Base-by-base conservation (phyloP, 352 stramenopile species). In the Pythium coloratum region DNA sequence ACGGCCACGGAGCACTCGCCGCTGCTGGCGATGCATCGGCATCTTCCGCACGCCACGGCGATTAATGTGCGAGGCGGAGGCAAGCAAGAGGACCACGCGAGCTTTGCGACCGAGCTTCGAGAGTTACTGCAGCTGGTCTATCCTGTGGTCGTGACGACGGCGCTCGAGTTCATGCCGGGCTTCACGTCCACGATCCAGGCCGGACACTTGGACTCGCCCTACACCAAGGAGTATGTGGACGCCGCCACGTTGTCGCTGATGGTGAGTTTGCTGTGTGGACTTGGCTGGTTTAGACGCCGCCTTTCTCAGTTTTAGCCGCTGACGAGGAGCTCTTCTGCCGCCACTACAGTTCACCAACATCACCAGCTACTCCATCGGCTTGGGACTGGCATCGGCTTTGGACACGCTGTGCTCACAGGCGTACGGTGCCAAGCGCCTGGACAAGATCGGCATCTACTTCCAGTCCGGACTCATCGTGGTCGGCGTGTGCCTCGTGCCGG, bases 351-450 rank as follows among this genome's bases (percentile, higher is more conserved):
- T 89, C 38, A 84, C 73, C 20, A 92, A 92, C 64, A 78, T 94
- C 10, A 77, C 83, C 7, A 78, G 76, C 8, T 77, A 89, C 54
- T 82, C 86, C 1, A 77, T 91, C 18, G 82, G 78, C 9, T 78
- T 91, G 54, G 82, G 83, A 20, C 67, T 93, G 0, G 64, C 83
- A 13, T 88, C 81, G 24, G 86, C 82, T 6, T 75, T 95, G 33
- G 86, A 95, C 65, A 93, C 84, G 73, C 76, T 95, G 12, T 92
- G 82, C 46, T 86, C 79, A 10, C 76, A 90, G 58, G 81, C 84
- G 44, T 86, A 80, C 46, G 85, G 86, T 34, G 85, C 87, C 8
- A 74, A 76, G 38, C 74, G 66, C 6, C 56, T 77, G n/a, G 55
- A 76, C 8, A 83, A 89, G 63, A 90, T 95, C 61, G 88, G 85